These are phyloP conservation scores for Asterophora lycoperdoides DNA, from an alignment of 768 basidiomycete species.

Conservation along the genomic window DNA sequence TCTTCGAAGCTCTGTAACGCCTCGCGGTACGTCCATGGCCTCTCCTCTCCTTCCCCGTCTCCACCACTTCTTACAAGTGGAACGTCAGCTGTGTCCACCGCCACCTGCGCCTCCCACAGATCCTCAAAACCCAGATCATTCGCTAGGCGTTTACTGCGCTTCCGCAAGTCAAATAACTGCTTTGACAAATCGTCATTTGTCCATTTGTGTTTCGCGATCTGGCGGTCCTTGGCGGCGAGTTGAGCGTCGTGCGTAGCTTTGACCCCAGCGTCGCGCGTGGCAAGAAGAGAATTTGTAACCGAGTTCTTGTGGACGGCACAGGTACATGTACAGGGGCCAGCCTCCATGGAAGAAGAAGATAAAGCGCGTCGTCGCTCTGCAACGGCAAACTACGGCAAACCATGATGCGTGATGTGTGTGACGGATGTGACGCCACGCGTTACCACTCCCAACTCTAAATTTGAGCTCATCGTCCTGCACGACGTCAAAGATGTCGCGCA, in stretches of 20 bases:
- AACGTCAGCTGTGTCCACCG: slow-evolving; percentile 33
- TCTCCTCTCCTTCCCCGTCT: too few relatives aligned
- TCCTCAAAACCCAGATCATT: slow-evolving; percentile 40
- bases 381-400: too few relatives aligned
- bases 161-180: slow-evolving; percentile 34
- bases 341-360: neutral
- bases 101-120: slow-evolving; percentile 38
- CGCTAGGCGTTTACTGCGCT: slow-evolving; percentile 36
- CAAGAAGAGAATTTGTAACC: too few relatives aligned
- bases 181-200: slow-evolving; percentile 33
- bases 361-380: neutral
- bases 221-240: slow-evolving; percentile 25
- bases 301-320: too few relatives aligned
- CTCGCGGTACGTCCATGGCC: too few relatives aligned
- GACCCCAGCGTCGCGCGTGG: slow-evolving; percentile 27
- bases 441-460: too few relatives aligned
- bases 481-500: slow-evolving; percentile 11
- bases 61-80: slow-evolving; percentile 30
- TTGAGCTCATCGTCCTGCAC: neutral
- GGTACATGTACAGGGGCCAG: too few relatives aligned
- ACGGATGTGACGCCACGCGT: neutral
- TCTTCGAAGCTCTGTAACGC: too few relatives aligned
- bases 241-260: slow-evolving; percentile 32
- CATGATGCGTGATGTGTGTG: neutral
- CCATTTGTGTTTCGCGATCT: slow-evolving; percentile 27